Conservation (phyloP, 768 basidiomycete genomes). For the Xerocomus spinulosus region DNA sequence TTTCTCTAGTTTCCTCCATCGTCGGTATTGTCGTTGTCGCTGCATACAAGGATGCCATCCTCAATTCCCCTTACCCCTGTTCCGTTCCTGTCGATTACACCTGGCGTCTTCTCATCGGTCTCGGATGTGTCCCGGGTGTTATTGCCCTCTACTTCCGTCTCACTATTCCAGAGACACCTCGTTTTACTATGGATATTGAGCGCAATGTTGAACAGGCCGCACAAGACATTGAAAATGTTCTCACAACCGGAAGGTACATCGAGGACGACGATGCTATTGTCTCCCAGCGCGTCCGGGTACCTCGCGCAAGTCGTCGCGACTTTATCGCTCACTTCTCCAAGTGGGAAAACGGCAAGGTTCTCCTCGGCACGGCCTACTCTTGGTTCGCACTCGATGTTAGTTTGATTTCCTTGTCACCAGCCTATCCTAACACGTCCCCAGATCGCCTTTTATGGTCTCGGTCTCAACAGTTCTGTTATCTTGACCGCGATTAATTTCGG, state of each 20-base stretch:
- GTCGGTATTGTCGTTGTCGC: slow-evolving; percentile 58
- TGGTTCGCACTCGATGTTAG: slow-evolving; percentile 87
- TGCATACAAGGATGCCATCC: slow-evolving; percentile 62
- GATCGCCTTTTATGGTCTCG: slow-evolving; percentile 88
- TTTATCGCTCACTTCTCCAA: slow-evolving; percentile 65
- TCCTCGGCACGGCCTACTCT: slow-evolving; percentile 73
- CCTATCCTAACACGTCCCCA: slow-evolving; percentile 24
- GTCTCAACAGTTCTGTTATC: slow-evolving; percentile 77
- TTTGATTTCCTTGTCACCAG: slow-evolving; percentile 2
- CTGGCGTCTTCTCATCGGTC: slow-evolving; percentile 87
- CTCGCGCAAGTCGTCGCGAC: slow-evolving; percentile 64
- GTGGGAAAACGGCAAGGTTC: slow-evolving; percentile 75
- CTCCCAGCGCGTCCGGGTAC: slow-evolving; percentile 55
- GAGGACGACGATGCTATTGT: slow-evolving; percentile 50
- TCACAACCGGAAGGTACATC: slow-evolving; percentile 44
- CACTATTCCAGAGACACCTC: slow-evolving; percentile 89
- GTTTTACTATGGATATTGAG: slow-evolving; percentile 90
- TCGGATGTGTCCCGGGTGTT: slow-evolving; percentile 77
- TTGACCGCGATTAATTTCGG: slow-evolving; percentile 69
- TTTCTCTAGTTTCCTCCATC: slow-evolving; percentile 51
- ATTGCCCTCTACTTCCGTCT: slow-evolving; percentile 89
- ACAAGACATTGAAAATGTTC: slow-evolving; percentile 66
- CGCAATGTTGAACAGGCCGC: slow-evolving; percentile 71
- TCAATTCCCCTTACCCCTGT: slow-evolving; percentile 38
- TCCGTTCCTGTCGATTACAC: slow-evolving; percentile 60